Percentiles rank a stretch among this genome's conserved stretches.
Conservation (phyloP, 1,284 basidiomycete genomes). For the Malassezia dermatis region DNA sequence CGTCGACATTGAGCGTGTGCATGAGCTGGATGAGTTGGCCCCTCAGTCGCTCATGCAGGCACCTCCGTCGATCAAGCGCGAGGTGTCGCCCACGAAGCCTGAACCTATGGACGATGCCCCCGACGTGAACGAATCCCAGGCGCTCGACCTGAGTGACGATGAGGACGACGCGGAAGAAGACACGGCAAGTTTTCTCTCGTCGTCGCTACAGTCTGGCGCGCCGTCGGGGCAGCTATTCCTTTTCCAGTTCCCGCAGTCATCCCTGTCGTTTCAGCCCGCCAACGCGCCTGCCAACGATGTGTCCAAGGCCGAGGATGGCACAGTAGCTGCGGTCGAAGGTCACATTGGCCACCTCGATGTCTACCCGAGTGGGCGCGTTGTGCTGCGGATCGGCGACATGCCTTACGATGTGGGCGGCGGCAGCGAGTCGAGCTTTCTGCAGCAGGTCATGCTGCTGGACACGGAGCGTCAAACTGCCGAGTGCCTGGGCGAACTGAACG, state of each 20-base stretch:
- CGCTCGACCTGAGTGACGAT: conserved; percentile 68
- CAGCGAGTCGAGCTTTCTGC: conserved; percentile 76
- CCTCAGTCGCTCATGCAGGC: conserved; percentile 59
- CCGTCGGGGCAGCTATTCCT: conserved; percentile 63
- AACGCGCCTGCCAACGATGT: background rate
- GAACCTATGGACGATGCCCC: conserved; percentile 23
- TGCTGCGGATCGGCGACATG: conserved; percentile 33
- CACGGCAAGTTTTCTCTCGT: conserved; percentile 66
- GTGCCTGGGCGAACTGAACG: conserved; percentile 73
- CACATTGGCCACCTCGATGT: conserved; percentile 38
- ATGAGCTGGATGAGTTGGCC: conserved; percentile 74
- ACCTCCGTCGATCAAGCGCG: conserved; percentile 47
- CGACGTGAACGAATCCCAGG: conserved; percentile 58
- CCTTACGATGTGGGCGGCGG: conserved; percentile 62
- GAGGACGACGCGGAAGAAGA: conserved; percentile 78
- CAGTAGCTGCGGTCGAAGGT: conserved; percentile 20
- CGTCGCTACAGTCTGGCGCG: conserved; percentile 24
- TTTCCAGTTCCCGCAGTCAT: conserved; percentile 84
- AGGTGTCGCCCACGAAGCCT: conserved; percentile 31
- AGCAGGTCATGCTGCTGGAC: conserved; percentile 73
- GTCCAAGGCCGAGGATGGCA: background rate
- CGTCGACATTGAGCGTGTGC: conserved; percentile 71
- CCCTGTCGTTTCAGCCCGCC: conserved; percentile 59
- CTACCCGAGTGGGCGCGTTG: conserved; percentile 36
- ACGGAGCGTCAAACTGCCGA: conserved; percentile 55